These are phyloP conservation scores for Wickerhamomyces chambardii DNA, from an alignment of 805 yeast genomes.

Conservation along the genomic window DNA sequence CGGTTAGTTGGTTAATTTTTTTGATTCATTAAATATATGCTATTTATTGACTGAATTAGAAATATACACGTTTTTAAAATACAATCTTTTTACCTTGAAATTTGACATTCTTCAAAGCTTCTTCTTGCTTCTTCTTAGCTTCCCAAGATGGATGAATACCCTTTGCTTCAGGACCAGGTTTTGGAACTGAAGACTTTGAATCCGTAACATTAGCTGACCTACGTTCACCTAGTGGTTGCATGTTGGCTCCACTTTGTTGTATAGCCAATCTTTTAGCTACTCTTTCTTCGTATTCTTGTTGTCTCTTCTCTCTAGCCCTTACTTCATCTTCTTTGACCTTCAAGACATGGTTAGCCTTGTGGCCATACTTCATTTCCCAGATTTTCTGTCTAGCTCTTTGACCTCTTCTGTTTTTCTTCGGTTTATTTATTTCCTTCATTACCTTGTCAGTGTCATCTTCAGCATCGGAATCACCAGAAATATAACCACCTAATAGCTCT, in stretches of 20 bases:
- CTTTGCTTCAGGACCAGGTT: conserved; percentile 5
- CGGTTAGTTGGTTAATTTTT: too few relatives aligned
- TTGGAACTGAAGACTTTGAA: neutral
- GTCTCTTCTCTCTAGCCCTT: conserved; percentile 50
- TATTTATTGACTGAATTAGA: too few relatives aligned
- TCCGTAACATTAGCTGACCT: conserved; percentile 1
- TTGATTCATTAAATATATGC: too few relatives aligned
- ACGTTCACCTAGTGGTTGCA: conserved; percentile 29
- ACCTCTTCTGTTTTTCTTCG: conserved; percentile 86
- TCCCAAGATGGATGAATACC: conserved; percentile 95
- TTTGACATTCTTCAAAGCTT: conserved; percentile 50
- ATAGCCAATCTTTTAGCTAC: conserved; percentile 55
- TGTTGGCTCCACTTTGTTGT: conserved; percentile 26
- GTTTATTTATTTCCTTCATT: conserved; percentile 42
- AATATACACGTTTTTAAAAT: too few relatives aligned
- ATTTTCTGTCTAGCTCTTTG: conserved; percentile 95
- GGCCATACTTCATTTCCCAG: conserved; percentile 90
- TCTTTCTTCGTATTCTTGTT: conserved; percentile 65
- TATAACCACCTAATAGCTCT: conserved; percentile 68
- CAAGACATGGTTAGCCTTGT: conserved; percentile 72
- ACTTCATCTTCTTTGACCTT: conserved; percentile 47
- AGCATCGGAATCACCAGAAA: conserved; percentile 64
- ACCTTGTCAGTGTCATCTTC: conserved; percentile 37
- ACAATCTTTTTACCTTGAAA: conserved; percentile 81
- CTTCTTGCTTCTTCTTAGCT: conserved; percentile 74